Conservation (phyloP, 2,329 filamentous ascomycete species). For the Cordyceps farinosa region DNA sequence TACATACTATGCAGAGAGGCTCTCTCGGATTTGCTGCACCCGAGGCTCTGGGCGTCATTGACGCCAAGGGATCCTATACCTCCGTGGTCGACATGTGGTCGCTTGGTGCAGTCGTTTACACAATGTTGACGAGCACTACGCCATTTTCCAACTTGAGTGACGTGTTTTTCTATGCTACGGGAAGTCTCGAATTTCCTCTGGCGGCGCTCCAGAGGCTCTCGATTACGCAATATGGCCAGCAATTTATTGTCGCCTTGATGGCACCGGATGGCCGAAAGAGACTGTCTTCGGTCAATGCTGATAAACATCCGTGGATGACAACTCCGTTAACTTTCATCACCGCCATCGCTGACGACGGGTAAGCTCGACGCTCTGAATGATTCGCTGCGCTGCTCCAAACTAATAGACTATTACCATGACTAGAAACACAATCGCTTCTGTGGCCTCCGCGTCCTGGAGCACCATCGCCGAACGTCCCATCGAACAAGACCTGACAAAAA, state of each 20-base stretch:
- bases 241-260: background rate
- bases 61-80: background rate
- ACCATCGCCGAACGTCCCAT: no score
- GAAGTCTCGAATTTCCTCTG: background rate
- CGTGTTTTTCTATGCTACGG: constrained; percentile 1
- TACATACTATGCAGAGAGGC: constrained; percentile 9
- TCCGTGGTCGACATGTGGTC: constrained; percentile 19
- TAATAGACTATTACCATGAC: background rate
- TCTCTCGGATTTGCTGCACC: constrained; percentile 18
- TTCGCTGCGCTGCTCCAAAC: background rate
- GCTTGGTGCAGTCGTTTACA: constrained; percentile 17
- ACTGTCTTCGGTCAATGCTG: background rate
- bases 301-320: constrained; percentile 6
- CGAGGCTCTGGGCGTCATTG: background rate
- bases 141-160: constrained; percentile 9
- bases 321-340: no score
- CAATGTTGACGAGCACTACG: constrained; percentile 13
- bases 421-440: no score
- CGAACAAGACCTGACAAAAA: no score
- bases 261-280: background rate
- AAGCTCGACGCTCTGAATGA: no score
- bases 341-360: no score
- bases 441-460: no score
- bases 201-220: background rate
- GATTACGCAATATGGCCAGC: background rate